Evolutionary conservation across 1,284 basidiomycete species (phyloP), one percentile per base, ranked within the genome.

Genomic region (Leccinum ponderosum): DNA sequence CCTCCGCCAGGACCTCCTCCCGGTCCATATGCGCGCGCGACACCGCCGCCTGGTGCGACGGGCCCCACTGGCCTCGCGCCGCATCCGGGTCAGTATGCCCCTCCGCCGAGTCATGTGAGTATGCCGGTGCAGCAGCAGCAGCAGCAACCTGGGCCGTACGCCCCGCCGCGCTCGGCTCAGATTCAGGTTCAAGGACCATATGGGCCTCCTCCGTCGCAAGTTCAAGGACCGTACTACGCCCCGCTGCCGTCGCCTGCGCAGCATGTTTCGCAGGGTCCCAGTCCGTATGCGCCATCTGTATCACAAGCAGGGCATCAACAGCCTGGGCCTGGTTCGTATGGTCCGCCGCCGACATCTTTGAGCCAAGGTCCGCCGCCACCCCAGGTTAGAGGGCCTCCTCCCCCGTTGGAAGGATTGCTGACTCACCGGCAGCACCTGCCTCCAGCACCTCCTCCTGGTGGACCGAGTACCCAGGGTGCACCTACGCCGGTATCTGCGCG

Each of bases 391-490:
- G 64, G 69, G 1, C 68, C 65, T 6, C 70, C 61, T 5, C 70
- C 69, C 35, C 39, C 66, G 12, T 68, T 65, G 65, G 69, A 58
- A 52, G 72, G 61, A 65, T 35, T 63, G 20, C 62, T 62, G 6
- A 64, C 68, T 52, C 67, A 64, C 7, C 20, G 7, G 15, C 62
- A 59, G 37, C 70, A 71, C 8, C 71, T 70, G 5, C 47, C 47
- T 48, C 47, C 82, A 48, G 77, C 75, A 2, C 47, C 82, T 48
- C 77, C 82, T 52, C 77, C 75, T 2, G 71, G 76, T 37, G 80
- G 78, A 20, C 73, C 79, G 20, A 81, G 81, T 57, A 75, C 64
- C 0, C 47, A 48, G 20, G 47, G 47, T 48, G 12, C 20, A 14
- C 22, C 47, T 48, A 3, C 20, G 47, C 77, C 78, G 15, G 12